Conservation (phyloP, 2,329 filamentous ascomycete genomes). For the Graphilbum ipis-grandicollis region DNA sequence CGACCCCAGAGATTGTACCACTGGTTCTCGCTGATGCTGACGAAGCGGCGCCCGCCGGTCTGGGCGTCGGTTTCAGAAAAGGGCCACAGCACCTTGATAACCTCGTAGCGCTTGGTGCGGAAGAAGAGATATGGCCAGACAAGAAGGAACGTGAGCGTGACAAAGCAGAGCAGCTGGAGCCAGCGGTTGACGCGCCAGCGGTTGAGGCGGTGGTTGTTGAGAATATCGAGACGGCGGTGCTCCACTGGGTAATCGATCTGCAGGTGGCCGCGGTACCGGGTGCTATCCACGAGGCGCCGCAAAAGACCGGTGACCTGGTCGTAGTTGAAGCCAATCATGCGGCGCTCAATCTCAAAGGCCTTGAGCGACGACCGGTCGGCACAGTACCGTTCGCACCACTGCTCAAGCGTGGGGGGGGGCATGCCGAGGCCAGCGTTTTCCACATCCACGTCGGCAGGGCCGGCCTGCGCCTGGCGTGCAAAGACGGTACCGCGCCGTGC, state of each 20-base stretch:
- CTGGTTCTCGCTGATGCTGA: slow-evolving; percentile 35
- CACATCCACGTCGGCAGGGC: neutral
- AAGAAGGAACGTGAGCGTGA: slow-evolving; percentile 52
- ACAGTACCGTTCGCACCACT: slow-evolving; percentile 56
- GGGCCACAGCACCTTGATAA: slow-evolving; percentile 43
- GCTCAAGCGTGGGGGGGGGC: slow-evolving; percentile 17
- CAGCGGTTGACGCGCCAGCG: slow-evolving; percentile 45
- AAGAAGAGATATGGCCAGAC: slow-evolving; percentile 55
- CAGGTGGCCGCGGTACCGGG: slow-evolving; percentile 49
- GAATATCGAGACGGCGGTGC: slow-evolving; percentile 40
- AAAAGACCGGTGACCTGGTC: slow-evolving; percentile 32
- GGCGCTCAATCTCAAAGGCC: slow-evolving; percentile 31
- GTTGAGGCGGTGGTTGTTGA: slow-evolving; percentile 45
- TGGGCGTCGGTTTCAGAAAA: slow-evolving; percentile 24
- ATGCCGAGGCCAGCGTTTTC: neutral
- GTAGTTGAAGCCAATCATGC: slow-evolving; percentile 43
- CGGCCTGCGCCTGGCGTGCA: slow-evolving; percentile 9
- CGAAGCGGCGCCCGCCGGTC: slow-evolving; percentile 28
- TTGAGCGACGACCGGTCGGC: slow-evolving; percentile 39
- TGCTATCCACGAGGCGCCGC: slow-evolving; percentile 38
- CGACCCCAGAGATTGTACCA: slow-evolving; percentile 48
- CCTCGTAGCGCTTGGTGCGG: slow-evolving; percentile 48
- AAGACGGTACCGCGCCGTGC: slow-evolving; percentile 48
- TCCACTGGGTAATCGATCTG: slow-evolving; percentile 40
- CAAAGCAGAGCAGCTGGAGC: slow-evolving; percentile 46